phyloP scores from a whole-genome alignment of 2,329 filamentous ascomycete species.

The Fusarium sulawesiense region DNA sequence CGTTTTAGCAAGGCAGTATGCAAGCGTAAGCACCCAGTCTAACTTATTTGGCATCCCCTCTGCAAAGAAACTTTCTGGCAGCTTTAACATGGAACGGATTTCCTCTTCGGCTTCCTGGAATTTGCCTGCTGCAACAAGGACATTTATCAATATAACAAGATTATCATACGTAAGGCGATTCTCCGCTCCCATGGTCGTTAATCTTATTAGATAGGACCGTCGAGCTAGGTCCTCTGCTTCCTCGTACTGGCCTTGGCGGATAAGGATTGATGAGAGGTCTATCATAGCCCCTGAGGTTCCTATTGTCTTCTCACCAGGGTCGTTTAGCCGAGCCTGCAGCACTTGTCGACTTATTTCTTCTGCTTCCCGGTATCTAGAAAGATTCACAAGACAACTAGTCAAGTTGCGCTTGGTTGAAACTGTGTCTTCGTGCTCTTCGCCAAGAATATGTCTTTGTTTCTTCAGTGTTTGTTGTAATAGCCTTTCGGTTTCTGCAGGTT shows the following conservation, averaged over 20 bases:
- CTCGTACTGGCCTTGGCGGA: fast-evolving
- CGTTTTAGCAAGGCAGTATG: too few species aligned
- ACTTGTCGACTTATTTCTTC: neutral
- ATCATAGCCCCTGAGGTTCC: fast-evolving
- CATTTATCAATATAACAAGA: too few species aligned
- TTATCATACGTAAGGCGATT: too few species aligned
- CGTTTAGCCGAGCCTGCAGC: fast-evolving
- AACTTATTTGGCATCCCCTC: too few species aligned
- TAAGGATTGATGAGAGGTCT: fast-evolving
- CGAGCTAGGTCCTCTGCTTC: too few species aligned
- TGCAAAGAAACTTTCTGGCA: fast-evolving
- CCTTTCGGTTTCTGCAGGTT: neutral
- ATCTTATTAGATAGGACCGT: too few species aligned
- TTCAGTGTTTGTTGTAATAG: fast-evolving
- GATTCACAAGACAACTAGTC: fast-evolving
- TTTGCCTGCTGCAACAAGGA: too few species aligned
- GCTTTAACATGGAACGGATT: too few species aligned
- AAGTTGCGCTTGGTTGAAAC: too few species aligned
- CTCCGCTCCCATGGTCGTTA: fast-evolving
- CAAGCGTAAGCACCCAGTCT: too few species aligned
- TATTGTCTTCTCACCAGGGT: fast-evolving
- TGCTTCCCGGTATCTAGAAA: neutral
- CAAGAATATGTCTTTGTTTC: fast-evolving
- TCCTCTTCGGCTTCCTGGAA: too few species aligned
- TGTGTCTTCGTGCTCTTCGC: neutral